A percentile compares a stretch with the other conserved stretches of the same genome.
Evolutionary conservation across 2,329 filamentous ascomycete genomes (phyloP).

Genomic region (Trichoderma pleuroti): DNA sequence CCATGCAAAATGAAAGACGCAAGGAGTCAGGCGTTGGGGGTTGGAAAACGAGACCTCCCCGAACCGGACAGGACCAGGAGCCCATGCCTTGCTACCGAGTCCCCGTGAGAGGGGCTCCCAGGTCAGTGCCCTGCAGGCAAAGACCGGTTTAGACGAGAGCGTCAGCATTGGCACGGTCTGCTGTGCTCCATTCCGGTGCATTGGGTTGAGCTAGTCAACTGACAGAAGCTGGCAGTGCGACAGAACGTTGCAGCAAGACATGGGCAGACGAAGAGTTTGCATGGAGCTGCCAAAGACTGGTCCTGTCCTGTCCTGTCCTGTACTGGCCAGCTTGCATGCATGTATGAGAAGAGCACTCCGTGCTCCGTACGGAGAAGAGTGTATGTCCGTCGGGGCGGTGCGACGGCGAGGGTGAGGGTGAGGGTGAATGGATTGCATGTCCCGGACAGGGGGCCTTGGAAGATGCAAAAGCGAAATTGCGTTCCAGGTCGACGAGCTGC

Average conservation of each 20-base stretch:
- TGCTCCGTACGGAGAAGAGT: neutral
- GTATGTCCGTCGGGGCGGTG: slow-evolving; percentile 3
- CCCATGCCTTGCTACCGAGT: neutral
- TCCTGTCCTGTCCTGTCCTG: no score
- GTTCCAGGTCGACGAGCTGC: neutral
- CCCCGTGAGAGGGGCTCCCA: slow-evolving; percentile 4
- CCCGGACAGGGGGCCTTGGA: slow-evolving; percentile 1
- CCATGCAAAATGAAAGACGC: neutral
- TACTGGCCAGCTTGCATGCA: neutral
- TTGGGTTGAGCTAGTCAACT: slow-evolving; percentile 5
- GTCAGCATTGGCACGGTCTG: slow-evolving; percentile 11
- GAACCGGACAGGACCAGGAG: neutral
- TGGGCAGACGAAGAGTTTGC: slow-evolving; percentile 1
- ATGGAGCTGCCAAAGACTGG: neutral
- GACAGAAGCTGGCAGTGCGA: slow-evolving; percentile 9
- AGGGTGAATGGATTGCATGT: neutral
- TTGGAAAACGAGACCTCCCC: neutral
- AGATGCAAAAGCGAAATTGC: slow-evolving; percentile 15
- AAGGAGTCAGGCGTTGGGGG: neutral
- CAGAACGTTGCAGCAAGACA: neutral
- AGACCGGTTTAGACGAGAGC: neutral
- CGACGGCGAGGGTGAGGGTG: neutral
- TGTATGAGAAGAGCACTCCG: neutral
- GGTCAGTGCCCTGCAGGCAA: neutral
- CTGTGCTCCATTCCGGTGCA: slow-evolving; percentile 9